Evolutionary conservation across 2,329 filamentous ascomycete species (phyloP), one percentile per base, ranked within the genome.

Genomic region (Dactylellina parvicollis): DNA sequence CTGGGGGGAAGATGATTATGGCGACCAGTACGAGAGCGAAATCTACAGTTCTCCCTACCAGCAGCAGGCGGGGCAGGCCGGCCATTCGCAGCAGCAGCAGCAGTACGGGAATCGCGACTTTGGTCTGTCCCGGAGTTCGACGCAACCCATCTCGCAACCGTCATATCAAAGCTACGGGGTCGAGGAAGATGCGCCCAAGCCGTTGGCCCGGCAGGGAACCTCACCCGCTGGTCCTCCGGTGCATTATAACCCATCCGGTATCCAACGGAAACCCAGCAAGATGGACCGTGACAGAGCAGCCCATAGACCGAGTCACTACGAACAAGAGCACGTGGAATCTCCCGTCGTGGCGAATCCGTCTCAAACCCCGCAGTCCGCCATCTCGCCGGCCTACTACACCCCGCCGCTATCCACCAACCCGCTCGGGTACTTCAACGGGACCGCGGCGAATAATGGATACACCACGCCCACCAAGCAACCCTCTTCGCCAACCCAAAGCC

Each of bases 221-320:
- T 59, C 30, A 54, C 67, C 67, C 9, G 34, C 55, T 4, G 67
- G 32, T 24, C 54, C 67, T 7, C 20, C 32, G 3, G n/a, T 20
- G 32, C 44, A 26, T 10, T 56, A 44, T n/a, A 46, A 28, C 24
- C 18, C 59, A 34, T 52, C 60, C 22, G 60, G 60, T 22, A 74
- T 74, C 22, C 69, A 74, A 34, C 62, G 69, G 30, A 74, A 74
- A 28, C 69, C 69, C 18, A 74, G 69, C 56, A 74, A 74, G 61
- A 74, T 74, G 69, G 69, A 74, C 20, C 46, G 57, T 3, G 61
- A 67, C 34, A 38, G 54, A 12, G 32, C 26, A n/a, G 36, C 40
- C 18, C 61, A 67, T 24, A 50, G 57, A 30, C 34, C 44, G 18
- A 32, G 20, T 14, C 42, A 57, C 14, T 24, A 50, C 5, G 59